Percentiles rank a stretch among this genome's conserved stretches.
phyloP scores from a whole-genome alignment of 768 basidiomycete species.

The Agaricus blazei region DNA sequence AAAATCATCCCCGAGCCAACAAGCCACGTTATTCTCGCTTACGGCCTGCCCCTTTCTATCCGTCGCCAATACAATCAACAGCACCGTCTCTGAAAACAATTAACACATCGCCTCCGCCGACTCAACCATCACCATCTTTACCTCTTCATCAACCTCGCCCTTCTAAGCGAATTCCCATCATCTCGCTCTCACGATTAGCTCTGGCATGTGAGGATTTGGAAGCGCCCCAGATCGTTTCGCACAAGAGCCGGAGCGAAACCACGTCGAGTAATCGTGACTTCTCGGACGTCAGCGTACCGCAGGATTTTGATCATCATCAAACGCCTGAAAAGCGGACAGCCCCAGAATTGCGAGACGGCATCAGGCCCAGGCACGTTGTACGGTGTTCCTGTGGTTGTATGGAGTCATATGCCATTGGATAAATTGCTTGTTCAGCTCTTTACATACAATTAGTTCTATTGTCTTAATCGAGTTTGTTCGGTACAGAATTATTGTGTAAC shows the following conservation, averaged over 20 bases:
- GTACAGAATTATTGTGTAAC: neutral
- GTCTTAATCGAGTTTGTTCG: too few relatives aligned
- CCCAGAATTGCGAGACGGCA: neutral
- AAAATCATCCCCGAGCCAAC: conserved; percentile 1
- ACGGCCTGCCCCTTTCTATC: neutral
- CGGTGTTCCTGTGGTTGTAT: conserved; percentile 33
- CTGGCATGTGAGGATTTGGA: conserved; percentile 28
- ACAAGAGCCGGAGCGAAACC: neutral
- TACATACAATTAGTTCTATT: neutral
- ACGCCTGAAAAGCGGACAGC: neutral
- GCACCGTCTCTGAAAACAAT: conserved; percentile 15
- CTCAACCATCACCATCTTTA: conserved; percentile 21
- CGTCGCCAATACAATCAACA: conserved; percentile 13
- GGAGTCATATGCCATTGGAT: conserved; percentile 23
- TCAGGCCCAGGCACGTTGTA: conserved; percentile 10
- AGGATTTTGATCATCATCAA: neutral
- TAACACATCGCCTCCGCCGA: conserved; percentile 16
- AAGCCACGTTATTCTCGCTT: conserved; percentile 1
- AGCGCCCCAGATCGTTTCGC: conserved; percentile 2
- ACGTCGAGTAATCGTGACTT: neutral
- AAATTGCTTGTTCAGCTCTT: neutral
- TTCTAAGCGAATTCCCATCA: conserved; percentile 38
- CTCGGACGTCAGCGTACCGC: neutral
- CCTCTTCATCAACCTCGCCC: conserved; percentile 43
- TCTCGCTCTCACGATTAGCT: conserved; percentile 36